Conservation (phyloP, 1,139 yeast species). For the Meyerozyma carpophila region DNA sequence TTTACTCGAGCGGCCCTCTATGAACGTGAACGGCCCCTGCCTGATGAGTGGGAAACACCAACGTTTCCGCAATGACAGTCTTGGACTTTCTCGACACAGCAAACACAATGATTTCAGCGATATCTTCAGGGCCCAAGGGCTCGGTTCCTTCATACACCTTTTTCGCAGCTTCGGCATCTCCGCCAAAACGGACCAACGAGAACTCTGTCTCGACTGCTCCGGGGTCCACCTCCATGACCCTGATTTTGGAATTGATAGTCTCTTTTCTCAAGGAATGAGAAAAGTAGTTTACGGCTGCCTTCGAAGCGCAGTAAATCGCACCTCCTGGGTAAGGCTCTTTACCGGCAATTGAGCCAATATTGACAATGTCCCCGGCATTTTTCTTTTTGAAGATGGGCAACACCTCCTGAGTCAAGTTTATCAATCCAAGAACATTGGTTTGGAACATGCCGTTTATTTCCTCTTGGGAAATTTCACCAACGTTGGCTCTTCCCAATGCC, state of each 20-base stretch:
- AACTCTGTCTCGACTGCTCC: conserved; percentile 90
- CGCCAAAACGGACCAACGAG: conserved; percentile 68
- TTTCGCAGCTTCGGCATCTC: conserved; percentile 64
- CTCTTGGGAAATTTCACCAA: conserved; percentile 26
- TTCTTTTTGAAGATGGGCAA: conserved; percentile 41
- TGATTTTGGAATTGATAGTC: conserved; percentile 61
- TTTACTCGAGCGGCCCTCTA: conserved; percentile 13
- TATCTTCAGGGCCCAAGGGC: conserved; percentile 71
- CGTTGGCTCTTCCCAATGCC: conserved; percentile 36
- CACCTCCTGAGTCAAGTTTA: conserved; percentile 35
- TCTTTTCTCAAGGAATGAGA: conserved; percentile 76
- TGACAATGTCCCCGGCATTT: conserved; percentile 71
- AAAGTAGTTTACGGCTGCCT: conserved; percentile 76
- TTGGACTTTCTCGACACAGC: conserved; percentile 65
- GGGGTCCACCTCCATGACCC: conserved; percentile 83
- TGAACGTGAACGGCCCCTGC: conserved; percentile 62
- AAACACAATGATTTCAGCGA: conserved; percentile 77
- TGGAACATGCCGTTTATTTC: conserved; percentile 36
- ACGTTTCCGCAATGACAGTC: conserved; percentile 72
- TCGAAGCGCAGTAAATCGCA: conserved; percentile 83
- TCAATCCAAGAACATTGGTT: conserved; percentile 39
- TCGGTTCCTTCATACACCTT: conserved; percentile 67
- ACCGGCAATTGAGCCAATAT: conserved; percentile 85
- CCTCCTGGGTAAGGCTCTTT: conserved; percentile 85
- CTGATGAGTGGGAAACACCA: conserved; percentile 75